Conservation (phyloP, 768 basidiomycete species). For the Pisolithus marmoratus region DNA sequence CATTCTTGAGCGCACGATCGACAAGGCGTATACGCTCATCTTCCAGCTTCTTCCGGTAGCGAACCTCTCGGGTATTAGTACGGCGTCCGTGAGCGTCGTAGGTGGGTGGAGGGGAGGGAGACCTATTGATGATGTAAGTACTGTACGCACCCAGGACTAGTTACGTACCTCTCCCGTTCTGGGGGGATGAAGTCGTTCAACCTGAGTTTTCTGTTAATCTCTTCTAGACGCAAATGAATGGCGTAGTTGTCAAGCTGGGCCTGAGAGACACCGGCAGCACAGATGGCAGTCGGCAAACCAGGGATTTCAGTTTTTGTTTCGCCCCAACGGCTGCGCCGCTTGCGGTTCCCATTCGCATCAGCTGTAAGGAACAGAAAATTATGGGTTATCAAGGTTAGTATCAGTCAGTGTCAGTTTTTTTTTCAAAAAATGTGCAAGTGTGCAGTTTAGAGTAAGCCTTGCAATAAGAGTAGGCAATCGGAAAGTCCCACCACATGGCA, state of each 20-base stretch:
- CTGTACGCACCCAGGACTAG: not conserved
- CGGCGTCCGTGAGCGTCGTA: slow-evolving; percentile 97
- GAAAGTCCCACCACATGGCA: slow-evolving; percentile 28
- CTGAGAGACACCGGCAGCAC: slow-evolving; percentile 88
- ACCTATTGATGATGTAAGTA: slow-evolving; percentile 43
- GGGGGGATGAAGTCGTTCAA: slow-evolving; percentile 95
- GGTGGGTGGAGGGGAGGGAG: slow-evolving; percentile 93
- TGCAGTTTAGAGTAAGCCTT: slow-evolving; percentile 11
- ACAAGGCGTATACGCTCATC: slow-evolving; percentile 90
- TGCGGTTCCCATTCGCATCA: slow-evolving; percentile 83
- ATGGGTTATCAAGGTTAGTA: slow-evolving; percentile 53
- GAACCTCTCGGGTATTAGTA: slow-evolving; percentile 97
- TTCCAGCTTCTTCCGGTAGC: slow-evolving; percentile 93
- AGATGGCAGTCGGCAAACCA: slow-evolving; percentile 91
- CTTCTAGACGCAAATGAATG: slow-evolving; percentile 91
- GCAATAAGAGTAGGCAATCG: slow-evolving; percentile 25
- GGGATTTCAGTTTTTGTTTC: slow-evolving; percentile 89
- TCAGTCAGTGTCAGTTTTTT: slow-evolving; percentile 33
- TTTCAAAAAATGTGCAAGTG: slow-evolving; percentile 28
- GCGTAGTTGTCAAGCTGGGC: slow-evolving; percentile 98
- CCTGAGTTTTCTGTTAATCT: slow-evolving; percentile 93
- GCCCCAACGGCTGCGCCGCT: slow-evolving; percentile 97
- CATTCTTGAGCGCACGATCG: slow-evolving; percentile 94
- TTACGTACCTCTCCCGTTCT: slow-evolving; percentile 79
- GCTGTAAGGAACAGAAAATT: slow-evolving; percentile 48